Conservation (phyloP, 1,284 basidiomycete species). For the Cutaneotrichosporon cutaneum region DNA sequence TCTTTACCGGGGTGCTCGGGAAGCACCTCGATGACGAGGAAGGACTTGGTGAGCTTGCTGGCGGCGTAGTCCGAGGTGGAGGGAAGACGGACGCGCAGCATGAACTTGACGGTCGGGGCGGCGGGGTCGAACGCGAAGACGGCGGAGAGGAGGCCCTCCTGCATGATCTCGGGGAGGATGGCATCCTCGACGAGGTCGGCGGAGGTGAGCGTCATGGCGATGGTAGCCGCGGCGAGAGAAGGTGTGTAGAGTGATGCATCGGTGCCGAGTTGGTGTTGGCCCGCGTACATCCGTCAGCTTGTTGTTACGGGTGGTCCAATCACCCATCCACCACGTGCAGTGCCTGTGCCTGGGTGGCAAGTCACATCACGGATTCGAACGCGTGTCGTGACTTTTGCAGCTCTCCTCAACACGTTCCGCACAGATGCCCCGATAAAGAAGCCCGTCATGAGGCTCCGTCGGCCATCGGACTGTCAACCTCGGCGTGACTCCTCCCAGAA, state of each 20-base stretch:
- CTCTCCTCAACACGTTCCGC: neutral
- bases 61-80: neutral
- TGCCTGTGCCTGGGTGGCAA: neutral
- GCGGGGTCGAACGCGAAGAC: neutral
- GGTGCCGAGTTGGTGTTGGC: too few species aligned
- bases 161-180: neutral
- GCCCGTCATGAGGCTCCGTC: too few species aligned
- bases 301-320: neutral
- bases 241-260: too few species aligned
- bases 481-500: neutral
- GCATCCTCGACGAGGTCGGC: neutral
- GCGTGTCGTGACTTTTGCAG: neutral
- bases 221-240: neutral
- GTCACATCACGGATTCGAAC: neutral
- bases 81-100: neutral
- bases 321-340: neutral
- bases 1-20: neutral
- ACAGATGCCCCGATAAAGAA: too few species aligned
- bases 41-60: neutral
- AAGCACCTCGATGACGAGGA: neutral
- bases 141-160: neutral
- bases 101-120: neutral
- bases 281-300: too few species aligned
- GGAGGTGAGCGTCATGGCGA: neutral
- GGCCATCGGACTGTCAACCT: neutral